phyloP scores from a whole-genome alignment of 148 eudicot genomes.

The Vaccinium corymbosum region DNA sequence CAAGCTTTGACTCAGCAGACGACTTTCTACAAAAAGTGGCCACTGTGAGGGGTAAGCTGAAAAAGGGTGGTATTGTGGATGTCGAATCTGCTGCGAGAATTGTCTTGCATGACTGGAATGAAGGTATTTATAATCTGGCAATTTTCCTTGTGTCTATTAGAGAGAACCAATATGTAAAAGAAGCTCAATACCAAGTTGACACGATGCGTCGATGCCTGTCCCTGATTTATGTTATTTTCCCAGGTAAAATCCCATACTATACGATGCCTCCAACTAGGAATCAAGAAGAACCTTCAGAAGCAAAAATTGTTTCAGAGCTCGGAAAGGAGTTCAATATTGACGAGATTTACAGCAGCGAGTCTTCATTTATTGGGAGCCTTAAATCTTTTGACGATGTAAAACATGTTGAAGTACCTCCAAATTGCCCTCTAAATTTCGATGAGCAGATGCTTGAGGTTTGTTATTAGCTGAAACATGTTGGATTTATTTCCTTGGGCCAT shows the following conservation, averaged over 20 bases:
- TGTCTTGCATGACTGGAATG: constrained; percentile 92
- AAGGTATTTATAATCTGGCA: constrained; percentile 43
- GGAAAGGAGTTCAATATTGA: constrained; percentile 86
- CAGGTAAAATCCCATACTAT: constrained; percentile 92
- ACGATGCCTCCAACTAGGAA: constrained; percentile 88
- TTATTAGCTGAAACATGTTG: not conserved
- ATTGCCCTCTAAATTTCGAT: constrained; percentile 65
- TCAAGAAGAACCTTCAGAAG: constrained; percentile 57
- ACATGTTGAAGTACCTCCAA: constrained; percentile 78
- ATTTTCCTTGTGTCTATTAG: not conserved
- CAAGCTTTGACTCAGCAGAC: constrained; percentile 83
- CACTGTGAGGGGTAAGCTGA: constrained; percentile 79
- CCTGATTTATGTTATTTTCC: not conserved
- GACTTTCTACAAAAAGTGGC: constrained; percentile 89
- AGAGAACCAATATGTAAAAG: not conserved
- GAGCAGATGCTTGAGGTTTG: constrained; percentile 78
- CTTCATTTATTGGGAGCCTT: constrained; percentile 83
- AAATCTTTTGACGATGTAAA: constrained; percentile 70
- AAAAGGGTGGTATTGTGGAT: constrained; percentile 88
- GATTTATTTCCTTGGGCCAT: not conserved
- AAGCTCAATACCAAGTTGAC: not conserved
- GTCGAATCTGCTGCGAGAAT: constrained; percentile 86
- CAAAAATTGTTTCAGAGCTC: constrained; percentile 69
- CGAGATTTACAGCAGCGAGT: constrained; percentile 75
- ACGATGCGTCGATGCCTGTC: not conserved